Conservation (phyloP, 1,139 yeast species). For the Geotrichum histeridarum region DNA sequence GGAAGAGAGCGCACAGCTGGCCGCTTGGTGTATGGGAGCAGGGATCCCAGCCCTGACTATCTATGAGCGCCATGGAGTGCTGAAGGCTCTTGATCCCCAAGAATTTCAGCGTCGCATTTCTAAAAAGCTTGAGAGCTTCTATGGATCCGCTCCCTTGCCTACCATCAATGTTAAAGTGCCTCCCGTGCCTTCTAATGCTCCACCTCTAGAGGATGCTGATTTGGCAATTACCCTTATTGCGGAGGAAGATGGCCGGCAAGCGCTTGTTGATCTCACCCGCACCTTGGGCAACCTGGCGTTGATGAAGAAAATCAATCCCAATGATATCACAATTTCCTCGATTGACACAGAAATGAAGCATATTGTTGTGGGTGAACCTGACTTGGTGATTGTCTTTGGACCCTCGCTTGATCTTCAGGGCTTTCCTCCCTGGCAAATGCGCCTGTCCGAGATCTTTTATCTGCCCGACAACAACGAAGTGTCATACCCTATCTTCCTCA, state of each 20-base stretch:
- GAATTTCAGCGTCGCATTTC: slow-evolving; percentile 57
- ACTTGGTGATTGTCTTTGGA: slow-evolving; percentile 73
- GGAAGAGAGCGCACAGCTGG: slow-evolving; percentile 67
- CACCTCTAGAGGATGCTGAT: slow-evolving; percentile 31
- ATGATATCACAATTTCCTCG: slow-evolving; percentile 67
- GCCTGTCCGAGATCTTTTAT: slow-evolving; percentile 87
- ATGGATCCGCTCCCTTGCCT: slow-evolving; percentile 68
- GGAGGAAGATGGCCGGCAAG: slow-evolving; percentile 79
- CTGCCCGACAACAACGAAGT: slow-evolving; percentile 84
- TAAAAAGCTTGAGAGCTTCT: slow-evolving; percentile 62
- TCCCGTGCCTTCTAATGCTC: background rate
- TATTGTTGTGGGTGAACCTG: slow-evolving; percentile 87
- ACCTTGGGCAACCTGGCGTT: slow-evolving; percentile 76
- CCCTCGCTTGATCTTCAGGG: slow-evolving; percentile 84
- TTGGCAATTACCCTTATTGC: slow-evolving; percentile 65
- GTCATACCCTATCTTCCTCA: slow-evolving; percentile 74
- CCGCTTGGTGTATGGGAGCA: slow-evolving; percentile 83
- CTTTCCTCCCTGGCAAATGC: slow-evolving; percentile 96
- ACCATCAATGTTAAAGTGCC: slow-evolving; percentile 26
- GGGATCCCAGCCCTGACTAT: slow-evolving; percentile 69
- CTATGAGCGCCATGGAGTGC: slow-evolving; percentile 73
- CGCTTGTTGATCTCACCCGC: slow-evolving; percentile 80
- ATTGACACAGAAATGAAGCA: slow-evolving; percentile 71
- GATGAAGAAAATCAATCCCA: slow-evolving; percentile 54
- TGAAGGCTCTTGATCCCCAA: slow-evolving; percentile 45